Percentiles rank a stretch among this genome's conserved stretches.
Evolutionary conservation across 1,284 basidiomycete species (phyloP).

Genomic region (Ceratobasidium sp.): DNA sequence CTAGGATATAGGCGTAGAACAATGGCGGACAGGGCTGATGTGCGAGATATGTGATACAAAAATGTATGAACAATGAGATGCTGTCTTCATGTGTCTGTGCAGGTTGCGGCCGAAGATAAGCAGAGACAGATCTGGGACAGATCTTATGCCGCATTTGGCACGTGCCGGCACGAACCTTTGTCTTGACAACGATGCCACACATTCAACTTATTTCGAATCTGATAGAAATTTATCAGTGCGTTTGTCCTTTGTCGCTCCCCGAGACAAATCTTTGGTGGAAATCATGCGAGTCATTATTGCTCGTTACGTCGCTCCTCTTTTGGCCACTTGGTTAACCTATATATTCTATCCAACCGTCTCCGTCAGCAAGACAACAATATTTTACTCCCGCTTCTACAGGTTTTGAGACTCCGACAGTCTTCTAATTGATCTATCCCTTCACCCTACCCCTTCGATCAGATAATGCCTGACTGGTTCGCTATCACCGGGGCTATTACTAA

Average conservation of each 20-base stretch:
- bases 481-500: constrained; percentile 20
- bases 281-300: neutral
- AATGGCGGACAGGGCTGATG: neutral
- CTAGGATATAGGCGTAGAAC: constrained; percentile 4
- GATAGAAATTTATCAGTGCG: neutral
- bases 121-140: constrained; percentile 7
- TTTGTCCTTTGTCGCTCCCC: constrained; percentile 10
- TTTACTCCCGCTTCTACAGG: constrained; percentile 5
- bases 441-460: neutral
- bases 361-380: constrained; percentile 13
- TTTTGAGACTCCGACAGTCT: constrained; percentile 17
- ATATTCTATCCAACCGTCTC: neutral
- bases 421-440: constrained; percentile 1
- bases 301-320: neutral
- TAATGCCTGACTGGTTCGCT: constrained; percentile 36
- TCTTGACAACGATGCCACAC: constrained; percentile 27
- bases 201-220: neutral
- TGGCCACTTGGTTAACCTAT: neutral
- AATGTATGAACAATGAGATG: constrained; percentile 2
- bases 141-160: neutral
- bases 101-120: constrained; percentile 8
- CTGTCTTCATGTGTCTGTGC: neutral
- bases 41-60: constrained; percentile 7
- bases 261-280: neutral
- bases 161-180: constrained; percentile 22